Percentiles rank a stretch among this genome's conserved stretches.
Evolutionary conservation across 2,329 filamentous ascomycete genomes (phyloP).

Genomic region (Botrytis cinerea): DNA sequence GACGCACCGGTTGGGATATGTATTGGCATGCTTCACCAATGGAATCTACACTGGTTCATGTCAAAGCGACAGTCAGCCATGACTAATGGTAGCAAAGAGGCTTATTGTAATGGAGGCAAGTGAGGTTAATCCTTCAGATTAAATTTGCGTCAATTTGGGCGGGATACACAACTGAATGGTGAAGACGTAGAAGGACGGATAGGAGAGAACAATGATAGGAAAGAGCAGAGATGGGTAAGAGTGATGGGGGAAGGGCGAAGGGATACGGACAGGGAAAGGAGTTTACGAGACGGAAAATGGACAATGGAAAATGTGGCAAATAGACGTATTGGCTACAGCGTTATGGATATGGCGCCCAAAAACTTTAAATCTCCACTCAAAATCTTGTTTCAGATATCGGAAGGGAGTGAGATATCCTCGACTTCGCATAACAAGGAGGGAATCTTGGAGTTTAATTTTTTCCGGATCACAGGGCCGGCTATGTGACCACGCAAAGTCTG

Average conservation of each 20-base stretch:
- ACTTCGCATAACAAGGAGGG: not conserved
- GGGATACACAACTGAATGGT: no score
- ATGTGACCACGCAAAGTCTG: not conserved
- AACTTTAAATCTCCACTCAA: not conserved
- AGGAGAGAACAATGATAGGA: not conserved
- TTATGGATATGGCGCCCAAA: not conserved
- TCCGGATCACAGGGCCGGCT: not conserved
- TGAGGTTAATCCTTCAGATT: no score
- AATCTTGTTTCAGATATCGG: fast-evolving
- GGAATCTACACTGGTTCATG: not conserved
- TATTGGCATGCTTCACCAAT: not conserved
- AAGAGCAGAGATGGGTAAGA: not conserved
- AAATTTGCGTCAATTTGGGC: no score
- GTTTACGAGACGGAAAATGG: not conserved
- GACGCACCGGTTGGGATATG: not conserved
- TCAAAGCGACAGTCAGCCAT: not conserved
- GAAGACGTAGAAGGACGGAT: no score
- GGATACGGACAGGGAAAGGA: not conserved
- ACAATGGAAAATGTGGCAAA: not conserved
- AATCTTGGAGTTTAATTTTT: not conserved
- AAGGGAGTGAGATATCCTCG: not conserved
- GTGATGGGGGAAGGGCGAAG: not conserved
- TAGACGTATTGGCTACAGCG: not conserved
- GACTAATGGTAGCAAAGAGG: not conserved
- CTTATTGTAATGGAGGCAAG: not conserved